Evolutionary conservation across 78 protist genomes (phyloP), one percentile per base, ranked within the genome.

Genomic region (Protostelium mycophagum): DNA sequence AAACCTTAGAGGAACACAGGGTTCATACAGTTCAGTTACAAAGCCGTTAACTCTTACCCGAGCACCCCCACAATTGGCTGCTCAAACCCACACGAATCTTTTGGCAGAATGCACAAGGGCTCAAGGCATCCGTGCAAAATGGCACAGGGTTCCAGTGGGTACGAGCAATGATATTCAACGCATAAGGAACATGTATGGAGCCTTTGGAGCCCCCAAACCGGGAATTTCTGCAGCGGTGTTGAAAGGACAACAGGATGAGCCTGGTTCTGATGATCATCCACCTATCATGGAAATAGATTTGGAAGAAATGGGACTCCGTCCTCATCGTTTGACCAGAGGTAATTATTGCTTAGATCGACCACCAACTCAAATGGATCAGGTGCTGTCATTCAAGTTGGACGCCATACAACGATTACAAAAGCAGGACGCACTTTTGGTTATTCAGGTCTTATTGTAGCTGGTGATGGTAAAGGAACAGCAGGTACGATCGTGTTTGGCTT

Each of bases 391-490:
- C 34, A 85, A 39, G 85, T 91, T 29, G 87, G 88, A 35, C 86
- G 91, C 35, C 94, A 91, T 38, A 31, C 39, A 16, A 85, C 51
- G 38, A 91, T 92, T 9, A 92, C 94, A 0, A 88, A 51, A 31
- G 94, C 90, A 0, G 94, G 94, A 83, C 63, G 94, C 37, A 84
- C 88, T 37, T 37, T 84, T 5, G 84, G 90, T 0, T 88, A n/a
- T 83, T 92, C 91, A 25, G 34, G 83, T 35, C 36, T 87, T 0
- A 85, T 92, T 0, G 84, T 92, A 87, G 35, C 31, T 0, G 94
- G 94, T 63, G 87, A 92, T 38, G 91, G 94, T 51, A 35, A 63
- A 28, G 91, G 94, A 83, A 73, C 91, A 28, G 94, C 91, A 34
- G 88, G 89, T 36, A 25, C 73, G 73, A 25, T 16, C 16, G 31